Evolutionary conservation across 1,284 basidiomycete species (phyloP).

Genomic region (Fomitopsis palustris): DNA sequence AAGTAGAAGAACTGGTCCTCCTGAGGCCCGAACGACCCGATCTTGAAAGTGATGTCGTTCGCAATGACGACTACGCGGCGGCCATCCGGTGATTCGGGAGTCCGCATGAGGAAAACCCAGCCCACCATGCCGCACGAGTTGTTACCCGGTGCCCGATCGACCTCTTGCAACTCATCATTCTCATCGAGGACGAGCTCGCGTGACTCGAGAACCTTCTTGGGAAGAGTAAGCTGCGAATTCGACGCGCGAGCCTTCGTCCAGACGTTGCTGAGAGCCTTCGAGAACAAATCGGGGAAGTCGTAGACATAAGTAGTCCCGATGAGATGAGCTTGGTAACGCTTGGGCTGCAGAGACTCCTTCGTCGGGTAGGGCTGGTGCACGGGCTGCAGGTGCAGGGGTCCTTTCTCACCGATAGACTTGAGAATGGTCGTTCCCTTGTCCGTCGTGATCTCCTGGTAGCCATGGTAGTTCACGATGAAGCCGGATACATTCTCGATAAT

Average conservation of each 20-base stretch:
- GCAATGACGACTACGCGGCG: slow-evolving; percentile 89
- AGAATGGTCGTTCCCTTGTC: slow-evolving; percentile 93
- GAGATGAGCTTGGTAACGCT: slow-evolving; percentile 98
- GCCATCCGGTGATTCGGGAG: slow-evolving; percentile 92
- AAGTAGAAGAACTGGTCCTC: slow-evolving; percentile 98
- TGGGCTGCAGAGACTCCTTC: slow-evolving; percentile 98
- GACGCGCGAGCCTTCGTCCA: slow-evolving; percentile 76
- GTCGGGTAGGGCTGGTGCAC: slow-evolving; percentile 93
- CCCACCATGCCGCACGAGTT: slow-evolving; percentile 98
- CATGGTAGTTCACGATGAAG: slow-evolving; percentile 97
- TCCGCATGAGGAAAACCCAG: slow-evolving; percentile 93
- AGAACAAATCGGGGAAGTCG: slow-evolving; percentile 98
- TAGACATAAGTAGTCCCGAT: slow-evolving; percentile 98
- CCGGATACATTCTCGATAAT: slow-evolving; percentile 99
- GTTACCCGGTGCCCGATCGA: slow-evolving; percentile 88
- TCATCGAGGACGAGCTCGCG: slow-evolving; percentile 95
- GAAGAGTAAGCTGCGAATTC: slow-evolving; percentile 68
- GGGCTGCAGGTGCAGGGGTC: slow-evolving; percentile 90
- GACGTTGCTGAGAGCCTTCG: slow-evolving; percentile 91
- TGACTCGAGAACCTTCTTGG: slow-evolving; percentile 79
- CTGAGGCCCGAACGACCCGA: slow-evolving; percentile 94
- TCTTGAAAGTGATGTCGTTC: slow-evolving; percentile 99
- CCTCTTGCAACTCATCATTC: slow-evolving; percentile 85
- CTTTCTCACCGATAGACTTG: slow-evolving; percentile 94
- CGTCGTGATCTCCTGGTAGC: slow-evolving; percentile 97